Evolutionary conservation across 192 early-diverging fungal species (phyloP), one percentile per base, ranked within the genome.

Genomic region (Allomyces macrogynus): DNA sequence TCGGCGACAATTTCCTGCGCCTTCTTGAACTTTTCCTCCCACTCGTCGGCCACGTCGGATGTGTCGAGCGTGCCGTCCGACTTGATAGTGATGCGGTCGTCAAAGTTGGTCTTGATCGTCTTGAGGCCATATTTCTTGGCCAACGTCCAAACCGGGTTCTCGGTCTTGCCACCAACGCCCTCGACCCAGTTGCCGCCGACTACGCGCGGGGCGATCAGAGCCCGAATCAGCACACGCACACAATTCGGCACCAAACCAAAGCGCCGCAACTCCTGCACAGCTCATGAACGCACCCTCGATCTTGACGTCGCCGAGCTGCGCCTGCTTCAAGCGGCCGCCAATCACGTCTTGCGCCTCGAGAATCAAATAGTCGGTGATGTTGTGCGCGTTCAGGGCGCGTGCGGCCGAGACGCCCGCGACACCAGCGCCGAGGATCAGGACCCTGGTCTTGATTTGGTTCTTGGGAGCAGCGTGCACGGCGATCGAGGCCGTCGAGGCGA

Each of bases 391-490:
- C 64, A 75, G 63, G 9, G 69, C 64, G 43, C 63, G 61, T 3
- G 72, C 69, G 20, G 74, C 74, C 62, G 60, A 67, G 14, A 75
- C 73, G 18, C 69, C 74, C 44, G 69, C 65, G 3, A 71, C 72
- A 32, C 74, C 74, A 62, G 69, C 74, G 26, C 74, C 74, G 12
- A 75, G 60, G 57, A 75, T 75, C 61, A 65, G 69, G 16, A 75
- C 74, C 62, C 73, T 73, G 23, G 72, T 65, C 11, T 70, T 68
- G 7, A 64, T 70, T 8, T 40, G 32, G 32, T 40, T 40, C 32
- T 40, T 40, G 32, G 32, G 32, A 0, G 32, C 32, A 8, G 32
- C 32, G 32, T 40, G 32, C 4, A 40, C 32, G 32, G 32, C 32
- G 32, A 40, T 40, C 32, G 32, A 7, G 32, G 32, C 32, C 32